phyloP scores from a whole-genome alignment of 2,329 filamentous ascomycete species.

The Endothia cerciana region DNA sequence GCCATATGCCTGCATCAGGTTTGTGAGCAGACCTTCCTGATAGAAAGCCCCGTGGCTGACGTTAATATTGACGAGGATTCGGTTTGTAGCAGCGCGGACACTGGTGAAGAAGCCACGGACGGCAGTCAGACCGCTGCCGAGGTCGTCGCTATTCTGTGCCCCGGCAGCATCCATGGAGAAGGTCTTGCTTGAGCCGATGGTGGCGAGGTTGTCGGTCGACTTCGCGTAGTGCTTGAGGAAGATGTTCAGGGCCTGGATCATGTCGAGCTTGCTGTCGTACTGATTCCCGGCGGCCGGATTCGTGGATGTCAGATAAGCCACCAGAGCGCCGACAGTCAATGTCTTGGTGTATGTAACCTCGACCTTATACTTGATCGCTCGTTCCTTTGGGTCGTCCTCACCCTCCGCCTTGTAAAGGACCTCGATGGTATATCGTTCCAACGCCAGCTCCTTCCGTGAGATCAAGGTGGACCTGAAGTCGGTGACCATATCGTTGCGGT shows the following conservation, averaged over 20 bases:
- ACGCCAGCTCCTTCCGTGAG: conserved; percentile 32
- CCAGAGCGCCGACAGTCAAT: conserved; percentile 34
- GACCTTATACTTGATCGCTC: conserved; percentile 32
- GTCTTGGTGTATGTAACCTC: conserved; percentile 33
- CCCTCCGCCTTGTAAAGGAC: conserved; percentile 37
- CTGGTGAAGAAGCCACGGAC: conserved; percentile 42
- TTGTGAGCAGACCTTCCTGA: conserved; percentile 32
- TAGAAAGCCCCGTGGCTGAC: conserved; percentile 42
- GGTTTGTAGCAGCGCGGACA: conserved; percentile 39
- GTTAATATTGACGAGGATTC: conserved; percentile 43
- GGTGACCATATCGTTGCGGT: conserved; percentile 35
- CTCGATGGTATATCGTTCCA: conserved; percentile 10
- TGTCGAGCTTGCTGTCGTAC: conserved; percentile 35
- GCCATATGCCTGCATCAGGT: conserved; percentile 28
- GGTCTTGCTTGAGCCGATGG: conserved; percentile 37
- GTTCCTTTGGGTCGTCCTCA: conserved; percentile 35
- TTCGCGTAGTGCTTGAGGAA: conserved; percentile 53
- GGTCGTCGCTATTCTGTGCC: conserved; percentile 27
- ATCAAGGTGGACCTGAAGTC: conserved; percentile 42
- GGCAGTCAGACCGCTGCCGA: conserved; percentile 37
- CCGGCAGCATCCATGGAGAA: conserved; percentile 32
- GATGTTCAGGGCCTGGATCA: conserved; percentile 76
- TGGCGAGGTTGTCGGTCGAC: conserved; percentile 31
- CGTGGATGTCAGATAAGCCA: conserved; percentile 36
- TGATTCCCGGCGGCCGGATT: conserved; percentile 22